Evolutionary conservation across 2,329 filamentous ascomycete genomes (phyloP).

Genomic region (Colletotrichum sansevieriae): DNA sequence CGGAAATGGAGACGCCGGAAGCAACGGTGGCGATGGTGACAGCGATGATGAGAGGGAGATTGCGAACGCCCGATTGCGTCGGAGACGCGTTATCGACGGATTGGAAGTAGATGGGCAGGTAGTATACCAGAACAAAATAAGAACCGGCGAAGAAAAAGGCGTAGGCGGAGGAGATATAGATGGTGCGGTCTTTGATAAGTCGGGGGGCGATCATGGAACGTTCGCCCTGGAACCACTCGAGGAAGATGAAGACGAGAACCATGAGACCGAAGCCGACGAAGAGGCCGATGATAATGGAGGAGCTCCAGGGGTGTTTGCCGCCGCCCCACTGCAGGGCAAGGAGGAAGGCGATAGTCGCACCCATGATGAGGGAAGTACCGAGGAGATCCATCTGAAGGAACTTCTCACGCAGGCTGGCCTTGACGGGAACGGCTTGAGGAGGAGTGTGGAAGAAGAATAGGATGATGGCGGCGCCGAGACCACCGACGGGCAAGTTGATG

Average conservation of each 20-base stretch:
- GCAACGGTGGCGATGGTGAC: conserved; percentile 57
- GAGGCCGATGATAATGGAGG: conserved; percentile 56
- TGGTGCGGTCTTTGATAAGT: conserved; percentile 55
- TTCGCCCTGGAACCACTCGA: conserved; percentile 60
- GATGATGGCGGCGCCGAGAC: conserved; percentile 51
- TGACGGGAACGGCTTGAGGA: conserved; percentile 52
- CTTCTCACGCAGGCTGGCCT: conserved; percentile 57
- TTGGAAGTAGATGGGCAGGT: conserved; percentile 62
- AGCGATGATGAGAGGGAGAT: conserved; percentile 59
- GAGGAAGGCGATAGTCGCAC: conserved; percentile 57
- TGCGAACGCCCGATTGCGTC: conserved; percentile 57
- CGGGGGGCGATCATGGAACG: conserved; percentile 58
- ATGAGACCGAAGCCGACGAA: conserved; percentile 56
- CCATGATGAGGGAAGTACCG: conserved; percentile 60
- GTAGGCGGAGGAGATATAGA: conserved; percentile 53
- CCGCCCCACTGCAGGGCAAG: conserved; percentile 64
- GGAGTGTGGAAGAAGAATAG: conserved; percentile 59
- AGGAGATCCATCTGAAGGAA: conserved; percentile 62
- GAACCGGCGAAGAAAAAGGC: conserved; percentile 58
- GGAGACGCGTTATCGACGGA: conserved; percentile 56
- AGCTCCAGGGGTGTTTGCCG: conserved; percentile 57
- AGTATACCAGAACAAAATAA: conserved; percentile 61
- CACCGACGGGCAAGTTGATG: conserved; percentile 54
- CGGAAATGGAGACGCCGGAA: conserved; percentile 55
- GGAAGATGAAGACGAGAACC: conserved; percentile 50